These are phyloP conservation scores for Hyaloscypha variabilis DNA, from an alignment of 495 filamentous ascomycete species.

Conservation along the genomic window DNA sequence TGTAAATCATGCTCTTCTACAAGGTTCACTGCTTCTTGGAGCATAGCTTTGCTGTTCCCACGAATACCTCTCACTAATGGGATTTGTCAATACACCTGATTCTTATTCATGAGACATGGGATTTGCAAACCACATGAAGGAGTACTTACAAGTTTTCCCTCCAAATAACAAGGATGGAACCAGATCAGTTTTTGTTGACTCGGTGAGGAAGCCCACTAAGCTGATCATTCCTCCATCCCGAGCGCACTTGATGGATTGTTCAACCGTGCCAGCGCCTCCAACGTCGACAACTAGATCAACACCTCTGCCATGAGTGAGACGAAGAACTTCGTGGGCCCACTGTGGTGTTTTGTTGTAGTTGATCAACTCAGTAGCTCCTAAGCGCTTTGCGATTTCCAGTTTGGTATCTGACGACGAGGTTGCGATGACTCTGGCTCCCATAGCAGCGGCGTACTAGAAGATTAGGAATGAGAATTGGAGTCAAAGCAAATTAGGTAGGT, in stretches of 20 bases:
- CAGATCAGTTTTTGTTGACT: not conserved
- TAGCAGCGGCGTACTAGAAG: slow-evolving; percentile 1
- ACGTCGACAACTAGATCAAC: slow-evolving; percentile 51
- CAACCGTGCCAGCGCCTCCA: slow-evolving; percentile 43
- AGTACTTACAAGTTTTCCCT: slow-evolving; percentile 11
- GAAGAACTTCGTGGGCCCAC: slow-evolving; percentile 44
- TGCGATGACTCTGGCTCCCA: slow-evolving; percentile 43
- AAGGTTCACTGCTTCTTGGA: not conserved
- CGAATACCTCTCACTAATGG: slow-evolving; percentile 14
- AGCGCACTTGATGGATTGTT: slow-evolving; percentile 1
- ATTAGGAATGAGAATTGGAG: not conserved
- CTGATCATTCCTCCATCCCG: not conserved
- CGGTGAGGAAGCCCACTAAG: slow-evolving; percentile 14
- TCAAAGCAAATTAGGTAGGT: not conserved
- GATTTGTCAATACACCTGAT: too few species aligned
- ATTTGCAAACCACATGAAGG: not conserved
- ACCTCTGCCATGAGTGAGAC: slow-evolving; percentile 37
- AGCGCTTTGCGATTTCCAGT: slow-evolving; percentile 37
- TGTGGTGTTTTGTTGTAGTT: slow-evolving; percentile 44
- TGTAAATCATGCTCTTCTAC: slow-evolving; percentile 15
- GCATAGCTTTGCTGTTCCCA: not conserved
- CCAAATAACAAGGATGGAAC: not conserved
- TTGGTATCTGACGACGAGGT: slow-evolving; percentile 47
- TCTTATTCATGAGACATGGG: not conserved
- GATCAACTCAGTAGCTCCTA: slow-evolving; percentile 43